These are phyloP conservation scores for Cladosporium oxysporum DNA, from an alignment of 2,329 filamentous ascomycete genomes.

Conservation along the genomic window DNA sequence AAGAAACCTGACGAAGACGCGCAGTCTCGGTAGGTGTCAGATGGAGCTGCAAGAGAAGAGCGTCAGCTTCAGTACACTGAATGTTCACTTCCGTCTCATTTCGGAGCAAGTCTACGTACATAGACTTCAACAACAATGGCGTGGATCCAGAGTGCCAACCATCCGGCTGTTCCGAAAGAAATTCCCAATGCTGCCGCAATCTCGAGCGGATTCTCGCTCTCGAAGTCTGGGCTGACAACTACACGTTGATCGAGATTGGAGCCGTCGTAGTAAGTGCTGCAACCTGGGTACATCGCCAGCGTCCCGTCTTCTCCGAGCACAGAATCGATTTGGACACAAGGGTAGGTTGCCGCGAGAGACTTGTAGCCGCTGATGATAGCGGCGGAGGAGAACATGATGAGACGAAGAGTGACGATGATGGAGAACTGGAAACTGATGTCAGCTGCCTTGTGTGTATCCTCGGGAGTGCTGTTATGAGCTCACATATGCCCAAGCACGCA, in stretches of 20 bases:
- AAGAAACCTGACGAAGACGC: constrained; percentile 56
- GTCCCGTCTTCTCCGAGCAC: constrained; percentile 38
- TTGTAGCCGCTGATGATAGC: constrained; percentile 40
- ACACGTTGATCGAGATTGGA: constrained; percentile 21
- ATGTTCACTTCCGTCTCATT: neutral
- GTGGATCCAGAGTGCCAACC: constrained; percentile 56
- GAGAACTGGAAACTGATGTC: constrained; percentile 30
- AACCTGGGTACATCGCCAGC: constrained; percentile 46
- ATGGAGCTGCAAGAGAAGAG: constrained; percentile 33
- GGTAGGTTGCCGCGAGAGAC: constrained; percentile 37
- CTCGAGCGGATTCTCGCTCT: constrained; percentile 14
- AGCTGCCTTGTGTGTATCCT: neutral
- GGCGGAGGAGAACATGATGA: constrained; percentile 49
- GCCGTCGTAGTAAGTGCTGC: constrained; percentile 24
- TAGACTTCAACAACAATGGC: constrained; percentile 43
- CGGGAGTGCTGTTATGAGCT: neutral
- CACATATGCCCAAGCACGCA: constrained; percentile 46
- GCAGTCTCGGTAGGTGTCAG: constrained; percentile 56
- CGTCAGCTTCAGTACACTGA: neutral
- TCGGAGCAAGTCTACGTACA: constrained; percentile 13
- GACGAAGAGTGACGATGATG: constrained; percentile 53
- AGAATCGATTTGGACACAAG: constrained; percentile 46
- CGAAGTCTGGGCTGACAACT: constrained; percentile 29
- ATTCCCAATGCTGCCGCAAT: constrained; percentile 48
- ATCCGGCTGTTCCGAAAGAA: constrained; percentile 54